Evolutionary conservation across 2,329 filamentous ascomycete genomes (phyloP).

Genomic region (Metarhizium guizhouense): DNA sequence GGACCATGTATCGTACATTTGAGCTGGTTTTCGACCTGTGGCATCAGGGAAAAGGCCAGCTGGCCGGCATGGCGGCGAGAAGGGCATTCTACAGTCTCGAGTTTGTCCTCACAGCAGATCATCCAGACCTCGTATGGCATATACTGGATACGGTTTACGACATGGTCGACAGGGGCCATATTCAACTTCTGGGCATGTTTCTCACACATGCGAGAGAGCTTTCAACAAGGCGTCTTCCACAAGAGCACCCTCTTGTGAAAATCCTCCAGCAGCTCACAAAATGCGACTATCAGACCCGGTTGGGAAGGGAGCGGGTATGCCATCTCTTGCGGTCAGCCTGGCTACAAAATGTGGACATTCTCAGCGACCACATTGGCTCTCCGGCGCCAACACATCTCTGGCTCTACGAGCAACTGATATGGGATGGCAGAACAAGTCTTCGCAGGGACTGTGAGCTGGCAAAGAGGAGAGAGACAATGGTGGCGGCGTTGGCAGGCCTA

Average conservation of each 20-base stretch:
- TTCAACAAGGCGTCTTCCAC: constrained; percentile 18
- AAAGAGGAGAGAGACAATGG: constrained; percentile 19
- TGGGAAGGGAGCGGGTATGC: constrained; percentile 22
- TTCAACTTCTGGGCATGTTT: constrained; percentile 25
- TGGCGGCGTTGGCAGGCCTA: constrained; percentile 20
- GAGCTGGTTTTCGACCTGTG: constrained; percentile 29
- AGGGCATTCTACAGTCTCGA: constrained; percentile 27
- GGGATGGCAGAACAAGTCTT: constrained; percentile 26
- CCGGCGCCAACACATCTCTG: constrained; percentile 22
- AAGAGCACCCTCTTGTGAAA: constrained; percentile 22
- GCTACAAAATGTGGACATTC: constrained; percentile 26
- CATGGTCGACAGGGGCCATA: constrained; percentile 26
- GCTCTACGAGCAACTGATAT: constrained; percentile 30
- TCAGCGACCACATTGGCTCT: constrained; percentile 21
- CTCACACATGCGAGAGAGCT: constrained; percentile 22
- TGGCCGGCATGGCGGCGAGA: constrained; percentile 27
- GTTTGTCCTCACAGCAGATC: constrained; percentile 26
- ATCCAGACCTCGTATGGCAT: constrained; percentile 29
- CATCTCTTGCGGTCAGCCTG: constrained; percentile 26
- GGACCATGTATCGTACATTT: constrained; percentile 30
- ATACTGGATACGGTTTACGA: constrained; percentile 29
- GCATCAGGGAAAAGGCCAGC: constrained; percentile 23
- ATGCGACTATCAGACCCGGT: constrained; percentile 22
- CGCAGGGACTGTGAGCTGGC: constrained; percentile 23
- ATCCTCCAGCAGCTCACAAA: constrained; percentile 22